Percentiles rank a stretch among this genome's conserved stretches.
phyloP scores from a whole-genome alignment of 768 basidiomycete species.

The Galerina marginata region DNA sequence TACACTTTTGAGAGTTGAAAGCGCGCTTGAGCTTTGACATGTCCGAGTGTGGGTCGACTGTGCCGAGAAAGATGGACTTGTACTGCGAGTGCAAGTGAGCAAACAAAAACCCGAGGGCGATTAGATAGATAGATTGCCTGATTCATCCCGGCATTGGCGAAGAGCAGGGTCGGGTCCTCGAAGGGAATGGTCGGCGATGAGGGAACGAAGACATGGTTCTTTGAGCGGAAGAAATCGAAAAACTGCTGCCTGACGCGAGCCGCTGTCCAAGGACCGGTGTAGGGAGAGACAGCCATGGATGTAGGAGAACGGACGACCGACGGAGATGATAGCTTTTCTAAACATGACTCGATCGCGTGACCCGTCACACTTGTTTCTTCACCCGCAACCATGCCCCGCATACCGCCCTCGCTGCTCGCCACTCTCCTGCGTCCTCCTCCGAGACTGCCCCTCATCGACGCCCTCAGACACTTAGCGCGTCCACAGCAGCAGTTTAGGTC shows the following conservation, averaged over 20 bases:
- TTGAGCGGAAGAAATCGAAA: conserved; percentile 84
- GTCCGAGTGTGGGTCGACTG: conserved; percentile 93
- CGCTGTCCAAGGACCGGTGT: conserved; percentile 75
- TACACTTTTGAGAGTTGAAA: conserved; percentile 97
- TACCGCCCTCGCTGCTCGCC: conserved; percentile 42
- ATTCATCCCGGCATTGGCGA: conserved; percentile 99
- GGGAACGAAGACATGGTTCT: conserved; percentile 86
- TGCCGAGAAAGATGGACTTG: conserved; percentile 97
- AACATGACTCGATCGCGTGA: conserved; percentile 26
- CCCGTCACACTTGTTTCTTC: conserved; percentile 22
- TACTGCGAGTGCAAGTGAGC: conserved; percentile 57
- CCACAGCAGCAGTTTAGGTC: conserved; percentile 23
- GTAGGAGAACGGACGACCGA: conserved; percentile 28
- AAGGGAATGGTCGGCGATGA: conserved; percentile 95
- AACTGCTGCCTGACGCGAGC: conserved; percentile 83
- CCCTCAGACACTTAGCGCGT: conserved; percentile 18
- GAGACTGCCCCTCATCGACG: conserved; percentile 29
- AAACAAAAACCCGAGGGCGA: background rate
- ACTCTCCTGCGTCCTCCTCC: conserved; percentile 40
- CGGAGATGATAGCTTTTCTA: conserved; percentile 16
- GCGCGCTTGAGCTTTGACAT: conserved; percentile 91
- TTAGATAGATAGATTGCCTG: conserved; percentile 52
- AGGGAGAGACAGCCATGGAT: conserved; percentile 43
- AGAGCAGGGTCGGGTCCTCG: conserved; percentile 96
- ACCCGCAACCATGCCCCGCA: conserved; percentile 45